Base-by-base conservation (phyloP, 2,329 filamentous ascomycete species). In the Fusarium camptoceras region DNA sequence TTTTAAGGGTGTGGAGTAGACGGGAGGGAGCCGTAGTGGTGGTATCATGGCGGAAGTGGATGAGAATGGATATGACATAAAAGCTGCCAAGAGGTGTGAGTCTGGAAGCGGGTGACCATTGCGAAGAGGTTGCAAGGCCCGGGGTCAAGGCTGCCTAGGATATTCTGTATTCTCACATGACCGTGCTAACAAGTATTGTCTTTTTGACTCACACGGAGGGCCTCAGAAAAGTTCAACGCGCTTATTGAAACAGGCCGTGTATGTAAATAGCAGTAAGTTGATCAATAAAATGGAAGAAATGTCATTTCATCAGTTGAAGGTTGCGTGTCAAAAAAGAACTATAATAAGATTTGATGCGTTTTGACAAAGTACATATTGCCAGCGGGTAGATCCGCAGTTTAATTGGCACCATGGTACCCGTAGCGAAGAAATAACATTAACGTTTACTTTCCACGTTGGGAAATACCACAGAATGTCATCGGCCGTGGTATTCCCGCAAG, bases 351-450 rank as follows among this genome's bases (percentile, higher is more conserved):
- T n/a, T 22, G 49, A 64, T 64, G 42, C 39, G 25, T n/a, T 37
- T 41, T 28, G 41, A 57, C 57, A 59, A 55, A 42, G 22, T 50
- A 42, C 53, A 8, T 55, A 41, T 57, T n/a, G 47, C 60, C 53
- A 62, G 57, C 68, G 68, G 68, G 57, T 71, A 71, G 68, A 71
- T 71, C 68, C 68, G 68, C 39, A 57, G 46, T 55, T 70, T 64
- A 66, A 61, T 55, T 66, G 62, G 49, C 58, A 54, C 67, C 41
- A 39, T n/a, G 11, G 18, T 18, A 37, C 34, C 14, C 41, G 22
- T 24, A 43, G 20, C 14, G 14, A 27, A 42, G 14, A 34, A 42
- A n/a, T 37, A 37, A 57, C 49, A 42, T 47, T 42, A 62, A 42
- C 48, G 56, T 70, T 64, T 68, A 71, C 62, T 68, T 70, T 57